Conservation (phyloP, 164 flowering plant genomes). For the Chimonanthus praecox region DNA sequence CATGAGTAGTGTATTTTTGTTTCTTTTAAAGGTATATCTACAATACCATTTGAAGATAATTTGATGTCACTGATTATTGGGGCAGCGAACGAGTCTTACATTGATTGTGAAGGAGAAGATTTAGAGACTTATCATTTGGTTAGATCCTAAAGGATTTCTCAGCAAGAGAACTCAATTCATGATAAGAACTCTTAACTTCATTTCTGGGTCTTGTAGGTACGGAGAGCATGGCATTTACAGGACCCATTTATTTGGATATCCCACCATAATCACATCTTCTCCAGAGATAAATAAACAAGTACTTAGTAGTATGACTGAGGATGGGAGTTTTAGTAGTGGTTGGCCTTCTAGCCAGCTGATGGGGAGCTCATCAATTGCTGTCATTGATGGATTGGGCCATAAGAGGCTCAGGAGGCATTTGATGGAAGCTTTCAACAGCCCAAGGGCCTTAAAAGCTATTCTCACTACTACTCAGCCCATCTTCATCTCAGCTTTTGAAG, state of each 20-base stretch:
- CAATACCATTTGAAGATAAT: too few species aligned
- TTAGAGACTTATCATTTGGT: too few species aligned
- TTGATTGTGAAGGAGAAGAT: too few species aligned
- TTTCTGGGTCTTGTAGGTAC: slow-evolving; percentile 6
- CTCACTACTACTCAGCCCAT: slow-evolving; percentile 9
- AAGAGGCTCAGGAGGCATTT: slow-evolving; percentile 12
- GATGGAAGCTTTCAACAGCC: slow-evolving; percentile 18
- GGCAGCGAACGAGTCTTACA: too few species aligned
- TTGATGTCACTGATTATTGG: too few species aligned
- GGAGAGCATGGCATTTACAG: slow-evolving; percentile 13
- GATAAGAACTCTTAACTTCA: background rate
- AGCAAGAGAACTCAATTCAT: too few species aligned
- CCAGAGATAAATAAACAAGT: slow-evolving; percentile 13
- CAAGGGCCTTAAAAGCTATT: slow-evolving; percentile 8
- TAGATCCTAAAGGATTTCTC: too few species aligned
- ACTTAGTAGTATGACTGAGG: slow-evolving; percentile 14
- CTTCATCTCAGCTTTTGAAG: slow-evolving; percentile 10
- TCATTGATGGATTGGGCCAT: slow-evolving; percentile 7
- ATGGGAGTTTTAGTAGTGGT: slow-evolving; percentile 13
- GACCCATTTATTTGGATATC: slow-evolving; percentile 17
- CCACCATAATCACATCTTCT: slow-evolving; percentile 11
- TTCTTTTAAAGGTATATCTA: background rate
- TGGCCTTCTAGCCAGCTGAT: slow-evolving; percentile 17
- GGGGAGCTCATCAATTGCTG: slow-evolving; percentile 7
- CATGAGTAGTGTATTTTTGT: too few species aligned